These are phyloP conservation scores for Cornus controversa DNA, from an alignment of 148 eudicot genomes.

Conservation along the genomic window DNA sequence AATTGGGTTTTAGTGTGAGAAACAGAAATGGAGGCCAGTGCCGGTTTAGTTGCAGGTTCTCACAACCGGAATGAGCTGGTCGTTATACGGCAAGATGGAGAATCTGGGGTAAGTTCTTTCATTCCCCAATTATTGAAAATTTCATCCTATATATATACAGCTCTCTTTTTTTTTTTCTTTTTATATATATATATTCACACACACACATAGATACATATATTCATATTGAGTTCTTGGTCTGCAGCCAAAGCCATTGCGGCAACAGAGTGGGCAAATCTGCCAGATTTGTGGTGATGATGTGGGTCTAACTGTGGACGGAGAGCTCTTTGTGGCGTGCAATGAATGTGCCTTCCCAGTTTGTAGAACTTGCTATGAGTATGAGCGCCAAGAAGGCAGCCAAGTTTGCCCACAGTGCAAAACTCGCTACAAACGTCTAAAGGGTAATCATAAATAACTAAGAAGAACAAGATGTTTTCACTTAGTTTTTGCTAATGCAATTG, in stretches of 20 bases:
- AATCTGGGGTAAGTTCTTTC: background rate
- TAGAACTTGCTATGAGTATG: constrained; percentile 26
- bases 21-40: constrained; percentile 10
- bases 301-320: constrained; percentile 20
- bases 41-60: constrained; percentile 18
- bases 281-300: constrained; percentile 27
- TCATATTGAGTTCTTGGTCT: background rate
- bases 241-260: background rate
- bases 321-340: constrained; percentile 24
- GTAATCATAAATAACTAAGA: no score
- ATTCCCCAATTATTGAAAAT: background rate
- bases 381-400: constrained; percentile 27
- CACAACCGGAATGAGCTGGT: constrained; percentile 19
- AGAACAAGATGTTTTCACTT: background rate
- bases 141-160: no score
- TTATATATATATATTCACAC: no score
- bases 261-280: constrained; percentile 15
- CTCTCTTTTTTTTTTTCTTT: no score
- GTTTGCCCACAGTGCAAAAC: constrained; percentile 27
- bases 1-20: background rate
- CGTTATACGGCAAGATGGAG: constrained; percentile 7
- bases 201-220: no score
- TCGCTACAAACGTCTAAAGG: constrained; percentile 26
- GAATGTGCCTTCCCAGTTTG: constrained; percentile 26
- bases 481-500: background rate